Conservation (phyloP, 2,329 filamentous ascomycete species). For the Ophiosphaerella herpotricha region DNA sequence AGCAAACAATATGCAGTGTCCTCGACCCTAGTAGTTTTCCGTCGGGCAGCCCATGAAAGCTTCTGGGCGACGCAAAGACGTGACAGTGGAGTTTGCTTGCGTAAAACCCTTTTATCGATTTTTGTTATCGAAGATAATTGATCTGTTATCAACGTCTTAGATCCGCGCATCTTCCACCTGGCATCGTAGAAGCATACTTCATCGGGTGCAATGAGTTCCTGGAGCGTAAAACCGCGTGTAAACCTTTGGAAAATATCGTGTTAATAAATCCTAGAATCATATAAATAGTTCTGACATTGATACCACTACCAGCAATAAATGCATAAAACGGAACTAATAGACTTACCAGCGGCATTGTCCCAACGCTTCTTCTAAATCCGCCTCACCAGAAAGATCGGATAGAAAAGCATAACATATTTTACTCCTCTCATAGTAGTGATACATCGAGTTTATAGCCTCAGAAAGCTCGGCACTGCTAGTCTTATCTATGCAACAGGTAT, state of each 20-base stretch:
- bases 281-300: not conserved
- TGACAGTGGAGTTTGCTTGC: not conserved
- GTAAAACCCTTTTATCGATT: conserved; percentile 2
- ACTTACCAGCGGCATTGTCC: not conserved
- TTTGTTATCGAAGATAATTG: not conserved
- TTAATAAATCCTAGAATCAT: too few relatives aligned
- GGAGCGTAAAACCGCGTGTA: conserved; percentile 1
- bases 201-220: conserved; percentile 5
- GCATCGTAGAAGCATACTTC: conserved; percentile 11
- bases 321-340: not conserved
- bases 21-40: conserved; percentile 19
- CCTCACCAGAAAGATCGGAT: not conserved
- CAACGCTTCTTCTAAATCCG: not conserved
- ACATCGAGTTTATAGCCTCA: conserved; percentile 5
- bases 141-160: not conserved
- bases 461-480: not conserved
- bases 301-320: not conserved
- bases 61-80: conserved; percentile 14
- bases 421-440: not conserved
- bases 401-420: conserved; percentile 3
- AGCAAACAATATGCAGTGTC: conserved; percentile 36
- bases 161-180: conserved; percentile 7
- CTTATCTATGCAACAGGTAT: conserved; percentile 9
- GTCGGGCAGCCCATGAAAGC: conserved; percentile 10
- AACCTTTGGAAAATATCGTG: conserved; percentile 2